Percentiles rank a stretch among this genome's conserved stretches.
phyloP scores from a whole-genome alignment of 129 eudicot species.

The Centrapalus pauciflorus region DNA sequence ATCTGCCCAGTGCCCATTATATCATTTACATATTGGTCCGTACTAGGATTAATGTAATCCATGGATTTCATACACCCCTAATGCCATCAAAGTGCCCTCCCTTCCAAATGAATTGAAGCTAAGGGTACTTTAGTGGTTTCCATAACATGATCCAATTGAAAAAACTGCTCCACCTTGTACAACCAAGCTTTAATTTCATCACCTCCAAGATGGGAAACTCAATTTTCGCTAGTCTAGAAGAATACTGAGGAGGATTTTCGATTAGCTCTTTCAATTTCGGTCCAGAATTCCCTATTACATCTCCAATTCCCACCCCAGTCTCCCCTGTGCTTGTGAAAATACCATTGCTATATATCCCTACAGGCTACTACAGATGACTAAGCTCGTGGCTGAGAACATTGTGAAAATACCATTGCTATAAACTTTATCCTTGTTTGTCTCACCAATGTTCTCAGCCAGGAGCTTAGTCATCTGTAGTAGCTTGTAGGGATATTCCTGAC shows the following conservation, averaged over 20 bases:
- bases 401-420: too few species aligned
- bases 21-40: not conserved
- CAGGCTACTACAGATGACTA: too few species aligned
- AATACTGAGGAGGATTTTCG: not conserved
- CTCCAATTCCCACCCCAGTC: too few species aligned
- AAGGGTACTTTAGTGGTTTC: not conserved
- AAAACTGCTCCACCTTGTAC: conserved; percentile 3
- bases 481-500: too few species aligned
- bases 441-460: too few species aligned
- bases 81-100: conserved; percentile 6
- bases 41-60: not conserved
- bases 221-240: not conserved
- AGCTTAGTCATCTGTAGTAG: too few species aligned
- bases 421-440: too few species aligned
- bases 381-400: too few species aligned
- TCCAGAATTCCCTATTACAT: too few species aligned
- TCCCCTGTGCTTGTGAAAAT: too few species aligned
- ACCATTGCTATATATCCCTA: too few species aligned
- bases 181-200: conserved; percentile 4
- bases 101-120: not conserved
- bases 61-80: not conserved
- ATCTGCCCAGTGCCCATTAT: not conserved
- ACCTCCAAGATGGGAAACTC: conserved; percentile 7
- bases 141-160: not conserved
- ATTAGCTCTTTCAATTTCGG: not conserved